Evolutionary conservation across 2,329 filamentous ascomycete species (phyloP).

Genomic region (Thielaviopsis musarum): DNA sequence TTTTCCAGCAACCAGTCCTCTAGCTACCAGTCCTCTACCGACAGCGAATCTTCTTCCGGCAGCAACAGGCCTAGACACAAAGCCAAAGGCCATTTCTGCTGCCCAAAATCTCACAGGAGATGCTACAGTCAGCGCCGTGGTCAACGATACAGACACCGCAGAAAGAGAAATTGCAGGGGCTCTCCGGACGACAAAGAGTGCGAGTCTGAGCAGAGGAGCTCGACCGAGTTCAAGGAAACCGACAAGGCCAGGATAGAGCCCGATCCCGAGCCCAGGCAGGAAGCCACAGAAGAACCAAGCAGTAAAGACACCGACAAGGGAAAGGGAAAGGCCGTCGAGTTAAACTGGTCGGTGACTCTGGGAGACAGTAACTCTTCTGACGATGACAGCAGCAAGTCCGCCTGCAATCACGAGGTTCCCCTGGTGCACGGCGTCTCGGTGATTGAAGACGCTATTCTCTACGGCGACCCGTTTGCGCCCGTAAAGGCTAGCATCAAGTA

Average conservation of each 20-base stretch:
- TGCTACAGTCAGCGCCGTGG: background rate
- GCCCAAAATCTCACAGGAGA: background rate
- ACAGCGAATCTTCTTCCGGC: background rate
- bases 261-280: no score
- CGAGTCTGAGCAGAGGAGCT: background rate
- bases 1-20: background rate
- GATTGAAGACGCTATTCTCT: background rate
- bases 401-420: background rate
- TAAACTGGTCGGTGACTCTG: background rate
- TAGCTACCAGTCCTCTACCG: background rate
- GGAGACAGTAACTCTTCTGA: background rate
- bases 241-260: background rate
- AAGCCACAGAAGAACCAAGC: background rate
- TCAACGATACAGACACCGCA: background rate
- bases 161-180: background rate
- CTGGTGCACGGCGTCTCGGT: background rate
- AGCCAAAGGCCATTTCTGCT: background rate
- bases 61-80: background rate
- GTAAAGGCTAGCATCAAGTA: background rate
- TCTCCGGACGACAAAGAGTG: background rate
- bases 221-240: background rate
- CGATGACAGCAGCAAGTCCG: background rate
- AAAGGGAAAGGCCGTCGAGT: background rate
- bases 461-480: background rate
- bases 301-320: background rate